Evolutionary conservation across 805 yeast species (phyloP).

Genomic region (Nakazawaea molendinolei): DNA sequence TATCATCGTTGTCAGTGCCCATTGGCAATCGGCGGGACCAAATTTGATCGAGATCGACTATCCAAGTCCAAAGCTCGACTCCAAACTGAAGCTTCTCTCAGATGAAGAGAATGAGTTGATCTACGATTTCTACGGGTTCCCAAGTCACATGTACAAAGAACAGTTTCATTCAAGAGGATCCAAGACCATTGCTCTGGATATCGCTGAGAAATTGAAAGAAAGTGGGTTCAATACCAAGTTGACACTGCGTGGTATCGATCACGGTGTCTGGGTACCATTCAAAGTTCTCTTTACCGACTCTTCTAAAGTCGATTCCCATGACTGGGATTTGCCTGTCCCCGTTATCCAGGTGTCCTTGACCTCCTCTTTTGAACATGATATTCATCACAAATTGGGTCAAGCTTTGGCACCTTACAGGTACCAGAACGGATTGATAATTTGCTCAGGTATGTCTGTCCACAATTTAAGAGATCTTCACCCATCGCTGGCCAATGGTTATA

Average conservation of each 20-base stretch:
- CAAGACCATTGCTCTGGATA: constrained; percentile 33
- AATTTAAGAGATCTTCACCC: constrained; percentile 51
- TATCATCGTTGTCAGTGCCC: constrained; percentile 65
- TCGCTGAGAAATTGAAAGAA: constrained; percentile 32
- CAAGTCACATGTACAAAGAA: constrained; percentile 54
- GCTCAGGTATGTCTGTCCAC: constrained; percentile 80
- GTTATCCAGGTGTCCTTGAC: constrained; percentile 46
- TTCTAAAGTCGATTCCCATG: constrained; percentile 24
- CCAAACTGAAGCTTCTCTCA: constrained; percentile 12
- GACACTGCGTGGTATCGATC: constrained; percentile 66
- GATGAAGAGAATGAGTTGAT: constrained; percentile 48
- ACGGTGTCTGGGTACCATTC: constrained; percentile 79
- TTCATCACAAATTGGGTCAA: constrained; percentile 49
- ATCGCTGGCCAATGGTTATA: constrained; percentile 15
- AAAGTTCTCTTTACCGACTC: constrained; percentile 57
- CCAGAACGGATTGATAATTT: constrained; percentile 45
- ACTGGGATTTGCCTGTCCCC: constrained; percentile 40
- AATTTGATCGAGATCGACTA: constrained; percentile 42
- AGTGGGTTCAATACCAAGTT: constrained; percentile 39
- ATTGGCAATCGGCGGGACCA: constrained; percentile 53
- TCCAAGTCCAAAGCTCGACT: constrained; percentile 23
- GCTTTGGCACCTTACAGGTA: constrained; percentile 44
- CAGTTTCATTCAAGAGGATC: constrained; percentile 49
- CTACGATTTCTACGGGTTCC: constrained; percentile 76
- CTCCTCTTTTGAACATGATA: constrained; percentile 31